phyloP scores from a whole-genome alignment of 2,329 filamentous ascomycete genomes.

The Alternaria sp. region DNA sequence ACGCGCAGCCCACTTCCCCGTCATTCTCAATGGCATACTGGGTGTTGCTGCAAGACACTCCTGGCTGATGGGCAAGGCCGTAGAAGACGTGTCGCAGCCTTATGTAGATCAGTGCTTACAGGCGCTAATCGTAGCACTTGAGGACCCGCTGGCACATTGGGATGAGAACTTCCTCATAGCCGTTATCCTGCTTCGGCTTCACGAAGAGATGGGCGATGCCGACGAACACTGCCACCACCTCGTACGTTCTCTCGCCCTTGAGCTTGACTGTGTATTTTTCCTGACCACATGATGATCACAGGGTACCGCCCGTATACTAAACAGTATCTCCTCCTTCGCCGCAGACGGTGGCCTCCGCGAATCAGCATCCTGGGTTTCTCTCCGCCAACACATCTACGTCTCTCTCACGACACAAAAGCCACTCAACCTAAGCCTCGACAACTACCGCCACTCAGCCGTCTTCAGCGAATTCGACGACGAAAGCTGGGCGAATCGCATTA shows the following conservation, averaged over 20 bases:
- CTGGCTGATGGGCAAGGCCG: constrained; percentile 46
- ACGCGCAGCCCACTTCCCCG: constrained; percentile 54
- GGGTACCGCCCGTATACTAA: constrained; percentile 47
- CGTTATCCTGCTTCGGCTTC: constrained; percentile 57
- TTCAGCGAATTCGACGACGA: constrained; percentile 41
- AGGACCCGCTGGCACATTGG: constrained; percentile 51
- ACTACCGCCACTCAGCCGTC: constrained; percentile 36
- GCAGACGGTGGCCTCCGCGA: constrained; percentile 50
- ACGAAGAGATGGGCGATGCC: constrained; percentile 54
- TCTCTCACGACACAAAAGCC: constrained; percentile 45
- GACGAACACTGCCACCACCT: constrained; percentile 51
- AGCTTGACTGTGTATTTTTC: not conserved
- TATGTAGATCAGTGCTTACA: constrained; percentile 57
- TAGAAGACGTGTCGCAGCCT: constrained; percentile 52
- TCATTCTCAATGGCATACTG: constrained; percentile 56
- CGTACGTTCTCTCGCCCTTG: constrained; percentile 7
- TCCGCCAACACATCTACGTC: constrained; percentile 52
- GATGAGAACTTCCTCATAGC: constrained; percentile 57
- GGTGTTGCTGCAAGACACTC: constrained; percentile 56
- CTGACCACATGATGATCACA: not conserved
- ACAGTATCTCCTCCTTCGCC: constrained; percentile 47
- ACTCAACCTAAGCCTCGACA: constrained; percentile 38
- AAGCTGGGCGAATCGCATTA: constrained; percentile 41
- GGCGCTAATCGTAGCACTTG: constrained; percentile 54
- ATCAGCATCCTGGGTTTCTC: constrained; percentile 50